phyloP scores from a whole-genome alignment of 768 basidiomycete species.

The Fistulinella prunicolor region DNA sequence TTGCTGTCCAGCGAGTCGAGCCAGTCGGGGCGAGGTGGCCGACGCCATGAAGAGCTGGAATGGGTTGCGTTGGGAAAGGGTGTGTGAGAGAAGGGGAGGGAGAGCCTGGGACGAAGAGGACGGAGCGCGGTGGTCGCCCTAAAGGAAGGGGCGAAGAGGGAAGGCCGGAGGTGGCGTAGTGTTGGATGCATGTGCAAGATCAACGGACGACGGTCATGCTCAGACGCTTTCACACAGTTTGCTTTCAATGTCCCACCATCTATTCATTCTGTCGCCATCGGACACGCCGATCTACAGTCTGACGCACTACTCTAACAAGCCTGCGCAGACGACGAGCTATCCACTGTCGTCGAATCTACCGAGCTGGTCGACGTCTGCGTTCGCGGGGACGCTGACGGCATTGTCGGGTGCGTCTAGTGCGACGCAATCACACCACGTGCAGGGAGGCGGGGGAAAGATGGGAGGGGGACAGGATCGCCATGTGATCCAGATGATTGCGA shows the following conservation, averaged over 20 bases:
- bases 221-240: neutral
- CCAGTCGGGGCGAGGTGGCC: constrained; percentile 30
- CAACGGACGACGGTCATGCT: too few relatives aligned
- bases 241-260: constrained; percentile 73
- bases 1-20: constrained; percentile 54
- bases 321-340: constrained; percentile 53
- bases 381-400: constrained; percentile 85
- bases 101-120: neutral
- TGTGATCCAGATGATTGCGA: constrained; percentile 99
- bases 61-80: constrained; percentile 22
- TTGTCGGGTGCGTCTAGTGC: constrained; percentile 81
- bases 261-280: constrained; percentile 81
- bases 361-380: constrained; percentile 88
- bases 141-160: too few relatives aligned
- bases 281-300: constrained; percentile 84
- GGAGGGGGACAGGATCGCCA: constrained; percentile 86
- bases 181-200: too few relatives aligned
- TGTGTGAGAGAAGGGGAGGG: constrained; percentile 18
- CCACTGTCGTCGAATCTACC: constrained; percentile 81
- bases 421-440: constrained; percentile 56
- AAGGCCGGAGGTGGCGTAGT: too few relatives aligned
- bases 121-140: neutral
- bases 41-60: constrained; percentile 27
- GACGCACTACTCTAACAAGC: constrained; percentile 79
- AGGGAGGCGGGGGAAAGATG: constrained; percentile 62